Conservation (phyloP, 2,329 filamentous ascomycete genomes). For the Diaporthe humulicola region DNA sequence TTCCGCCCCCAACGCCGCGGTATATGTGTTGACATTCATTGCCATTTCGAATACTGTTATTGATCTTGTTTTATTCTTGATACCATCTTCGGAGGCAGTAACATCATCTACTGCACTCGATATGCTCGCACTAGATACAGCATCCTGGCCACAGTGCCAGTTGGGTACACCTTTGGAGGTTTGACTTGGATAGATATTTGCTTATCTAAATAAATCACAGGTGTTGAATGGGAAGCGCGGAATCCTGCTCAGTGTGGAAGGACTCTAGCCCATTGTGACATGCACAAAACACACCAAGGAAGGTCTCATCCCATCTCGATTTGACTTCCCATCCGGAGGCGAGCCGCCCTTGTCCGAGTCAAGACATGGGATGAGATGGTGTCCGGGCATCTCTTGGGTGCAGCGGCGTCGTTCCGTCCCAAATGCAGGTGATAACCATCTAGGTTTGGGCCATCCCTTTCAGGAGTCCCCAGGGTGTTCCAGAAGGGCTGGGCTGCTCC, state of each 20-base stretch:
- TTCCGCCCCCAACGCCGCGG: background rate
- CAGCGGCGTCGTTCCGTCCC: conserved; percentile 1
- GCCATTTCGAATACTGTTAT: background rate
- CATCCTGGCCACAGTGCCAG: conserved; percentile 2
- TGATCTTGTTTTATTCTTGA: background rate
- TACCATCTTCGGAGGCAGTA: background rate
- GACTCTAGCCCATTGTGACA: background rate
- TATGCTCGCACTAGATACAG: background rate
- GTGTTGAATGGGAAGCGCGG: too few relatives aligned
- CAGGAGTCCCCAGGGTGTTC: conserved; percentile 2
- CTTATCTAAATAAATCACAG: background rate
- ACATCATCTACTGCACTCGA: background rate
- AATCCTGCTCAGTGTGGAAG: too few relatives aligned
- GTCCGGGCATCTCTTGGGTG: too few relatives aligned
- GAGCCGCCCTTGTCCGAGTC: background rate
- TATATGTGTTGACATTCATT: background rate
- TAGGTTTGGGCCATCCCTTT: conserved; percentile 8
- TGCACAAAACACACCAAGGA: background rate
- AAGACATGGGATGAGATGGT: conserved; percentile 1
- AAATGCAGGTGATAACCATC: background rate
- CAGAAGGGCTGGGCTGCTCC: background rate
- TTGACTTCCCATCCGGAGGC: background rate
- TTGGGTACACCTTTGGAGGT: background rate
- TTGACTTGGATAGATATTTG: background rate
- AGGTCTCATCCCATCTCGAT: background rate